A percentile compares a stretch with the other conserved stretches of the same genome.
Evolutionary conservation across 2,329 filamentous ascomycete species (phyloP).

Genomic region (Fusarium floridanum): DNA sequence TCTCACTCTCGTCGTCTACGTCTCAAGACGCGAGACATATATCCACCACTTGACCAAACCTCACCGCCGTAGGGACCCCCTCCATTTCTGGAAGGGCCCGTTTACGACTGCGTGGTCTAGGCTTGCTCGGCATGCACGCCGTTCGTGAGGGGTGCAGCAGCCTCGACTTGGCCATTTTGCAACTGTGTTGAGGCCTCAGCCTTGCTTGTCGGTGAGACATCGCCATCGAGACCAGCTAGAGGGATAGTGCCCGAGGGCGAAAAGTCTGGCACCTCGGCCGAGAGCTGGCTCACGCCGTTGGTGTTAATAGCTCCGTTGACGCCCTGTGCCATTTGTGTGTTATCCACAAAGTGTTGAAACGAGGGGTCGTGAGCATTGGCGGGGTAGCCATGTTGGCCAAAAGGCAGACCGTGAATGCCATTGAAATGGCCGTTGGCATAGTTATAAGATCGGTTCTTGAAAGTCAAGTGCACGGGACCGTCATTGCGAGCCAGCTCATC

Average conservation of each 20-base stretch:
- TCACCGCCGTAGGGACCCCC: slow-evolving; percentile 12
- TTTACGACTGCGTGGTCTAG: slow-evolving; percentile 32
- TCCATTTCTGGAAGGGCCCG: slow-evolving; percentile 12
- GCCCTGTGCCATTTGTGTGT: slow-evolving; percentile 55
- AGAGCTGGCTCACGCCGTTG: slow-evolving; percentile 51
- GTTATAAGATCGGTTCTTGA: slow-evolving; percentile 51
- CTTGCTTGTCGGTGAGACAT: slow-evolving; percentile 19
- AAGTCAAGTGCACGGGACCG: slow-evolving; percentile 65
- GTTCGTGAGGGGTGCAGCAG: slow-evolving; percentile 41
- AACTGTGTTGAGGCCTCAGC: slow-evolving; percentile 22
- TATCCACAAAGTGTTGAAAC: slow-evolving; percentile 51
- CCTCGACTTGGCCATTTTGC: slow-evolving; percentile 41
- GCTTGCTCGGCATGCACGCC: slow-evolving; percentile 45
- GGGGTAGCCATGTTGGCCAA: slow-evolving; percentile 49
- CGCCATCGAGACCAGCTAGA: slow-evolving; percentile 26
- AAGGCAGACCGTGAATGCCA: slow-evolving; percentile 49
- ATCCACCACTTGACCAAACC: slow-evolving; percentile 14
- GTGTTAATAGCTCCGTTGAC: slow-evolving; percentile 46
- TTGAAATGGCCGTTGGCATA: slow-evolving; percentile 48
- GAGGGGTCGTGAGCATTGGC: slow-evolving; percentile 43
- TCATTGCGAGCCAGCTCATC: slow-evolving; percentile 80
- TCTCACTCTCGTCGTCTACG: slow-evolving; percentile 15
- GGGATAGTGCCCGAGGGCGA: slow-evolving; percentile 50
- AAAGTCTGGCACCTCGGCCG: slow-evolving; percentile 57
- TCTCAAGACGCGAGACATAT: slow-evolving; percentile 8